These are phyloP conservation scores for Paraglomus occultum DNA, from an alignment of 192 early-diverging fungal genomes.

Conservation along the genomic window DNA sequence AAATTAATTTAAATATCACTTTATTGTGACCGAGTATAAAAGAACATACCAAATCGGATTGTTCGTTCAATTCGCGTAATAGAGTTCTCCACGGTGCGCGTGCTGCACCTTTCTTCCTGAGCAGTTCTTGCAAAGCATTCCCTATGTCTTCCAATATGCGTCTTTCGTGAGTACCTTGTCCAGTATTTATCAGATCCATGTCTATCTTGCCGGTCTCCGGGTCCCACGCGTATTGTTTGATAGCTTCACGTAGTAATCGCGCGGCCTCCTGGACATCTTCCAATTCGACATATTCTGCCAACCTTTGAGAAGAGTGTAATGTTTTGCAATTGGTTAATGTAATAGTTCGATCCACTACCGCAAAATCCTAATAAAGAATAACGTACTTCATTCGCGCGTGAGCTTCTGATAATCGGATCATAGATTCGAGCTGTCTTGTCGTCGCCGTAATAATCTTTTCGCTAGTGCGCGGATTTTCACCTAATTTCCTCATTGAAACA, in stretches of 20 bases:
- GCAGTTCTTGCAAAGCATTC: constrained; percentile 45
- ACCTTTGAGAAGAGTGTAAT: constrained; percentile 32
- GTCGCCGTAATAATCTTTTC: constrained; percentile 82
- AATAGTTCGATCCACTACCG: neutral
- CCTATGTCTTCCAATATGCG: constrained; percentile 57
- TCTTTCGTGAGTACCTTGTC: constrained; percentile 77
- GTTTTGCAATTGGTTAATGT: constrained; percentile 26
- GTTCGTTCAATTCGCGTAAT: constrained; percentile 6
- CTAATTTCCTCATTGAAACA: constrained; percentile 77
- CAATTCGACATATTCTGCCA: constrained; percentile 71
- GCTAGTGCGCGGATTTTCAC: constrained; percentile 47
- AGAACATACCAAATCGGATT: constrained; percentile 19
- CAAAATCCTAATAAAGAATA: constrained; percentile 22
- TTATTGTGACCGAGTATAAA: neutral
- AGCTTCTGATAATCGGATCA: constrained; percentile 95
- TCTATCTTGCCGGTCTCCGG: constrained; percentile 93
- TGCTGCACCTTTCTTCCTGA: neutral
- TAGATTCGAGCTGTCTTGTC: constrained; percentile 92
- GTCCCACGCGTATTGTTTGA: constrained; percentile 90
- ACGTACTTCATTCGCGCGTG: constrained; percentile 80
- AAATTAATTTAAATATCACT: constrained; percentile 7
- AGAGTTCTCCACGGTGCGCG: constrained; percentile 1
- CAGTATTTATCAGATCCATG: constrained; percentile 88
- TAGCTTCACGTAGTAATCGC: constrained; percentile 80
- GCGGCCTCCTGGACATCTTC: constrained; percentile 89